These are phyloP conservation scores for Glycine soja DNA, from an alignment of 306 rosid species.

Conservation along the genomic window DNA sequence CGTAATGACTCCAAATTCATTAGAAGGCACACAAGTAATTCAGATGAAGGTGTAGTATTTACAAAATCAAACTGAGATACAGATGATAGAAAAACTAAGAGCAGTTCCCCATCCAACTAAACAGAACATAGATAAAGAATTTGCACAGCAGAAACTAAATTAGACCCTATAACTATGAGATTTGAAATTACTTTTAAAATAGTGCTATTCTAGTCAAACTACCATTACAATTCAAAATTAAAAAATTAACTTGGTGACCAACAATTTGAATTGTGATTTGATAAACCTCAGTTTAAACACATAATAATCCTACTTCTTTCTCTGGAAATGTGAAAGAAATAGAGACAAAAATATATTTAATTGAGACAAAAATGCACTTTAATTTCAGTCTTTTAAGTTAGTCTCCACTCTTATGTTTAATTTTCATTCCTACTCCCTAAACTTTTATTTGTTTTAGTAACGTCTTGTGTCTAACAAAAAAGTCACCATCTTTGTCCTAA, in stretches of 20 bases:
- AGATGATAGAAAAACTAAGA: neutral
- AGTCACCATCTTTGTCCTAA: neutral
- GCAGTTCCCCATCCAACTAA: conserved; percentile 8
- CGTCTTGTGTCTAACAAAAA: neutral
- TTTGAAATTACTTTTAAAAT: neutral
- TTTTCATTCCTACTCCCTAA: neutral
- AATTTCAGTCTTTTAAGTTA: neutral
- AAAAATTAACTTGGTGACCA: neutral
- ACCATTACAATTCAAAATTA: neutral
- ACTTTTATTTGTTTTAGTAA: neutral
- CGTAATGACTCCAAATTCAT: conserved; percentile 28
- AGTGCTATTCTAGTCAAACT: neutral
- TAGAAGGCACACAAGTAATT: conserved; percentile 2
- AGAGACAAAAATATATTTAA: neutral
- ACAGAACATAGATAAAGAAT: conserved; percentile 16
- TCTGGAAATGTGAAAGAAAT: conserved; percentile 13
- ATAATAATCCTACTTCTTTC: neutral
- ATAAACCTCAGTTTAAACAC: neutral
- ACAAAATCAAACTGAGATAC: conserved; percentile 18
- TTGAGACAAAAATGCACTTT: neutral
- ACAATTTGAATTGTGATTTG: conserved; percentile 4
- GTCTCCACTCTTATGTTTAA: neutral
- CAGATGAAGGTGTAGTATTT: neutral
- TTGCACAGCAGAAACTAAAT: neutral
- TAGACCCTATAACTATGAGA: neutral